Conservation (phyloP, 2,329 filamentous ascomycete genomes). For the Fusarium metavorans region DNA sequence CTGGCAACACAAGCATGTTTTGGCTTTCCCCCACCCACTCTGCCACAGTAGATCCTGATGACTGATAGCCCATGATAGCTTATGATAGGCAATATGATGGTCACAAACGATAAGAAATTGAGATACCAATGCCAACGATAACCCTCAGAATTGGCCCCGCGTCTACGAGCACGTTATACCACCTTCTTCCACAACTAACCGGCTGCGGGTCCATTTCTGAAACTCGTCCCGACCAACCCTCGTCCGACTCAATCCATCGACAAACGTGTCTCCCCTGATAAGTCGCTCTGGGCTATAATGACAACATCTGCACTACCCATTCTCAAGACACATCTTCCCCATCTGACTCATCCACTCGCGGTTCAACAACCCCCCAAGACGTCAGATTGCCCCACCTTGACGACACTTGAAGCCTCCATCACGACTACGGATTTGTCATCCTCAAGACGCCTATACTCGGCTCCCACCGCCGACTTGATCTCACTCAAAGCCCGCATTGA, state of each 20-base stretch:
- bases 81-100: neutral
- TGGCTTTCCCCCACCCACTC: neutral
- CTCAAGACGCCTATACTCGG: neutral
- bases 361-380: conserved; percentile 18
- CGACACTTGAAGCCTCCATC: conserved; percentile 26
- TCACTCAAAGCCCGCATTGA: conserved; percentile 6
- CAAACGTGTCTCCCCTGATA: neutral
- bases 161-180: neutral
- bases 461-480: conserved; percentile 9
- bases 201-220: neutral
- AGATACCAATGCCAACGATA: neutral
- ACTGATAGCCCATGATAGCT: no score
- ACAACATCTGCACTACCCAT: conserved; percentile 34
- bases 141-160: neutral
- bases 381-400: conserved; percentile 44
- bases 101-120: neutral
- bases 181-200: neutral
- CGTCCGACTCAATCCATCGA: neutral
- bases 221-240: neutral
- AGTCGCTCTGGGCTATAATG: conserved; percentile 19
- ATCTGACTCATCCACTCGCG: conserved; percentile 1
- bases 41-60: no score
- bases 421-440: conserved; percentile 39
- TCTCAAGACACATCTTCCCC: conserved; percentile 1
- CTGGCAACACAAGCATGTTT: neutral